phyloP scores from a whole-genome alignment of 2,329 filamentous ascomycete species.

The Fusarium dlaminii region DNA sequence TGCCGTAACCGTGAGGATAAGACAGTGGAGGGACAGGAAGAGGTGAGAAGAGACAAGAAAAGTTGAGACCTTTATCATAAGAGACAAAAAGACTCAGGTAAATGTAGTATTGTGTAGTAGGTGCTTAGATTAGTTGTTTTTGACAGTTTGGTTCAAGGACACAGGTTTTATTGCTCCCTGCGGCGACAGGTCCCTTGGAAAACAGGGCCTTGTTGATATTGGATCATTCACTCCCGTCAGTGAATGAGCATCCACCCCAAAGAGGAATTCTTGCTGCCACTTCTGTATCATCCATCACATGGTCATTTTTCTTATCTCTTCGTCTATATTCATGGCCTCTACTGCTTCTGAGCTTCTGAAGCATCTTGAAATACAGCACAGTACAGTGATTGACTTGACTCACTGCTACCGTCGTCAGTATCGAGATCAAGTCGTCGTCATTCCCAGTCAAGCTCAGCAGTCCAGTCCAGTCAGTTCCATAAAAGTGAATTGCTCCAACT shows the following conservation, averaged over 20 bases:
- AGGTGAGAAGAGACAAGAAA: neutral
- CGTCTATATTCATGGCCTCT: neutral
- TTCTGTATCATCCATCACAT: slow-evolving; percentile 10
- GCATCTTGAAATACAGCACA: neutral
- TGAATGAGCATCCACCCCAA: slow-evolving; percentile 11
- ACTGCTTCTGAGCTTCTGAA: neutral
- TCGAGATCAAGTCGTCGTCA: slow-evolving; percentile 21
- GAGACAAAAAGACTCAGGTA: neutral
- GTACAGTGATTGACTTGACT: neutral
- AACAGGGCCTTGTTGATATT: slow-evolving; percentile 5
- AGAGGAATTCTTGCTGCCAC: neutral
- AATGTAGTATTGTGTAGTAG: neutral
- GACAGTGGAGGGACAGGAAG: neutral
- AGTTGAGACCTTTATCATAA: neutral
- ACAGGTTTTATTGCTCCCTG: neutral
- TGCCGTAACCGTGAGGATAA: neutral
- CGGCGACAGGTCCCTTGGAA: neutral
- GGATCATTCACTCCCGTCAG: slow-evolving; percentile 7
- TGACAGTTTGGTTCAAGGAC: neutral
- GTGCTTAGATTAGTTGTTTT: neutral
- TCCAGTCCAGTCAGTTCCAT: slow-evolving; percentile 4
- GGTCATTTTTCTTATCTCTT: neutral
- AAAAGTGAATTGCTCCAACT: slow-evolving; percentile 37
- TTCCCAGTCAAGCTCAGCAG: neutral
- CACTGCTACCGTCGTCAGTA: neutral